Percentiles rank a stretch among this genome's conserved stretches.
These are phyloP conservation scores for Mycena vitilis DNA, from an alignment of 768 basidiomycete species.

Conservation along the genomic window DNA sequence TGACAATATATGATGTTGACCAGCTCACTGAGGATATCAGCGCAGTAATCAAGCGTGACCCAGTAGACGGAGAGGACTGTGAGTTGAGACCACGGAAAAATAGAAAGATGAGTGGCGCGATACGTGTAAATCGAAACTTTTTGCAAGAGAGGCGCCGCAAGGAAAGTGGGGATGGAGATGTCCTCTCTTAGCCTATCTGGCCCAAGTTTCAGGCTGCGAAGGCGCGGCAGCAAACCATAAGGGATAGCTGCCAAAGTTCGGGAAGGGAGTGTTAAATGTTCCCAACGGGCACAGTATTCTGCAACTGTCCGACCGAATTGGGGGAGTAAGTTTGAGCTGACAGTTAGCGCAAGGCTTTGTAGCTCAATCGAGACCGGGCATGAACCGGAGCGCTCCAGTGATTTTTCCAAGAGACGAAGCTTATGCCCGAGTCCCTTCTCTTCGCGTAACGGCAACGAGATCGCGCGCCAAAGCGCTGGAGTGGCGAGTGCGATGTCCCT, in stretches of 20 bases:
- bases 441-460: background rate
- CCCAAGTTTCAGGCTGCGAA: too few species aligned
- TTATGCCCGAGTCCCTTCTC: background rate
- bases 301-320: background rate
- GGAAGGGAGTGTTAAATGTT: background rate
- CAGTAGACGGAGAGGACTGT: background rate
- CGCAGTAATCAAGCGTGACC: too few species aligned
- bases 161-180: too few species aligned
- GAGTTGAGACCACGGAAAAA: conserved; percentile 1
- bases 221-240: background rate
- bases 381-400: background rate
- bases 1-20: too few species aligned
- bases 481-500: conserved; percentile 9
- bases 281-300: background rate
- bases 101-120: background rate
- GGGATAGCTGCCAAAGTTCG: background rate
- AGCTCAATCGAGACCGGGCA: background rate
- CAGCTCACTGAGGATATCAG: too few species aligned
- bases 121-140: background rate
- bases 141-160: background rate
- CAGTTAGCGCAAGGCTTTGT: background rate
- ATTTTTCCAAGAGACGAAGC: background rate
- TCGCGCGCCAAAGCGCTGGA: conserved; percentile 10
- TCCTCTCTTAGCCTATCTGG: background rate
- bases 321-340: too few species aligned